These are phyloP conservation scores for Fusarium transvaalense DNA, from an alignment of 2,329 filamentous ascomycete genomes.

Conservation along the genomic window DNA sequence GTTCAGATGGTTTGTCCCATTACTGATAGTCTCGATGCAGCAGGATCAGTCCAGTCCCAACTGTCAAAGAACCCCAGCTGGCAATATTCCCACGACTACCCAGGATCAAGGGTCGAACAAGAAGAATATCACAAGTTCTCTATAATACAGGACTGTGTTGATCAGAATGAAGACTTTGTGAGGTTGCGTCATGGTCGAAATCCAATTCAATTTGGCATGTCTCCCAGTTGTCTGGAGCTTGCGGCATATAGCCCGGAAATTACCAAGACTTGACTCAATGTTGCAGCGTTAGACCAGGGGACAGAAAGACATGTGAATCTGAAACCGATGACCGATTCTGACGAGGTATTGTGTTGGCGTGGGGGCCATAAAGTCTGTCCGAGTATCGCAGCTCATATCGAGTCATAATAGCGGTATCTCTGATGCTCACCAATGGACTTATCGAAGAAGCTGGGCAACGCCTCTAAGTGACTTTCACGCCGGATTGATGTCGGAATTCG, in stretches of 20 bases:
- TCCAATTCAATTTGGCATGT: constrained; percentile 17
- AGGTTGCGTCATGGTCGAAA: constrained; percentile 35
- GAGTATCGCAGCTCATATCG: constrained; percentile 32
- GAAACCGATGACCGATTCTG: constrained; percentile 31
- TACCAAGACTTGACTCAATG: constrained; percentile 27
- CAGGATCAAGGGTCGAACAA: constrained; percentile 29
- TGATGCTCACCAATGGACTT: constrained; percentile 43
- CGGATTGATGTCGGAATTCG: constrained; percentile 32
- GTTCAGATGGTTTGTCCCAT: constrained; percentile 19
- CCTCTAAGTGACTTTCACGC: constrained; percentile 33
- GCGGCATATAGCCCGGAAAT: constrained; percentile 15
- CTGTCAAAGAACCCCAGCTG: constrained; percentile 25
- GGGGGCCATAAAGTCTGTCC: constrained; percentile 41
- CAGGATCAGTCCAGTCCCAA: constrained; percentile 22
- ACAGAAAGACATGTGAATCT: constrained; percentile 27
- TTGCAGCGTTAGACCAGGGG: constrained; percentile 16
- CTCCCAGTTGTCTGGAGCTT: constrained; percentile 23
- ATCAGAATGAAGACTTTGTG: constrained; percentile 23
- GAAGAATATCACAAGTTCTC: constrained; percentile 8
- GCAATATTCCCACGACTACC: constrained; percentile 35
- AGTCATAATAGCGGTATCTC: constrained; percentile 48
- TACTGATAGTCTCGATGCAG: constrained; percentile 17
- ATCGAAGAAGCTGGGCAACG: constrained; percentile 41
- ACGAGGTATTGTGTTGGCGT: constrained; percentile 35
- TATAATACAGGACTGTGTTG: constrained; percentile 3